Evolutionary conservation across 169 alveolate species (phyloP).

Genomic region (Plasmodium fragile): DNA sequence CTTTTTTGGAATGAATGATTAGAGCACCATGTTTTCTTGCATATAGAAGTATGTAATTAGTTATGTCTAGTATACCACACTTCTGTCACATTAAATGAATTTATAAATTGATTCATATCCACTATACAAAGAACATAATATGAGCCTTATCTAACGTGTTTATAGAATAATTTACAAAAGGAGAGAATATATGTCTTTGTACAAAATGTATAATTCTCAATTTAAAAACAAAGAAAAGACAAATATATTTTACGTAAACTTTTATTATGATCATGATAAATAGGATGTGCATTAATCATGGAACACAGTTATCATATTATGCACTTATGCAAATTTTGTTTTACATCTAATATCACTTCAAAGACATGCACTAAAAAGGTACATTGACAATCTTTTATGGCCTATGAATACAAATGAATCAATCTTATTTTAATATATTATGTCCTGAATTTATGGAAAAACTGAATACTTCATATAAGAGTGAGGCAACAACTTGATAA

Average conservation of each 20-base stretch:
- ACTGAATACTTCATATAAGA: background rate
- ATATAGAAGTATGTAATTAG: background rate
- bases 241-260: background rate
- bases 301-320: background rate
- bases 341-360: background rate
- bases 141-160: background rate
- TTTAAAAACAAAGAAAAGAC: background rate
- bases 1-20: background rate
- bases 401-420: background rate
- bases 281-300: background rate
- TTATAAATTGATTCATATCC: background rate
- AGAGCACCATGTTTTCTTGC: background rate
- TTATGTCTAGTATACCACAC: background rate
- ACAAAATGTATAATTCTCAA: background rate
- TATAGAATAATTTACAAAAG: background rate
- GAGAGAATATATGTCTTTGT: background rate
- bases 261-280: background rate
- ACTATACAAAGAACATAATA: background rate
- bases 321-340: background rate
- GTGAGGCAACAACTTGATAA: background rate
- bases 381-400: background rate
- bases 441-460: background rate
- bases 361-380: background rate
- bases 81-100: background rate
- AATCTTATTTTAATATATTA: background rate